These are phyloP conservation scores for Rhododendron vialii DNA, from an alignment of 148 eudicot species.

Conservation along the genomic window DNA sequence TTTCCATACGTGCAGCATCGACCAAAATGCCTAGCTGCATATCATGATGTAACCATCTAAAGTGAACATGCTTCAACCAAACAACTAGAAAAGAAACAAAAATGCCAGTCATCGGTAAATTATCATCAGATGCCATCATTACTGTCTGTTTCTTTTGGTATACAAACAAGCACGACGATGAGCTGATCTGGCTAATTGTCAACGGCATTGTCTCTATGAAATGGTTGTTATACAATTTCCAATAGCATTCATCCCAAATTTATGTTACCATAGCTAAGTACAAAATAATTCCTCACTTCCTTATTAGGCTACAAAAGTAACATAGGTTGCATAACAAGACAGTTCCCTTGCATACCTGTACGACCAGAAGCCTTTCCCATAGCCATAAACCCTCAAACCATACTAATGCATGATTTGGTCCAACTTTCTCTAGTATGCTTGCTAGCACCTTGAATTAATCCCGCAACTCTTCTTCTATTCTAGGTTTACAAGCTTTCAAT, in stretches of 20 bases:
- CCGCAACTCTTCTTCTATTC: background rate
- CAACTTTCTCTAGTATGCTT: background rate
- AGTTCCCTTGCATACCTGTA: background rate
- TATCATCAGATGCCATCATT: background rate
- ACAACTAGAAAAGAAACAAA: background rate
- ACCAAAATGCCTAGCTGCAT: background rate
- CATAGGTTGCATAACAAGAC: background rate
- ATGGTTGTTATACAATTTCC: background rate
- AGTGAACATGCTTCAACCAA: background rate
- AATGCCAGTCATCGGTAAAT: background rate
- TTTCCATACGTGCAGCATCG: background rate
- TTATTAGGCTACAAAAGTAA: background rate
- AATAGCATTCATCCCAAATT: background rate
- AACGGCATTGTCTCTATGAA: background rate
- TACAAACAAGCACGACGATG: background rate
- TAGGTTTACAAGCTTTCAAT: constrained; percentile 52
- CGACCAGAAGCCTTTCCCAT: background rate
- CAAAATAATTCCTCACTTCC: background rate
- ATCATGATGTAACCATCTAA: constrained; percentile 2
- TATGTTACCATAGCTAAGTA: background rate
- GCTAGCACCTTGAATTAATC: background rate
- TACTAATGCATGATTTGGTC: background rate
- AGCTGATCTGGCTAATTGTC: background rate
- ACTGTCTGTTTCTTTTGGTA: background rate
- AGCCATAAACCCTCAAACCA: background rate